phyloP scores from a whole-genome alignment of 1,284 basidiomycete species.

The Ceratobasidium sp. region DNA sequence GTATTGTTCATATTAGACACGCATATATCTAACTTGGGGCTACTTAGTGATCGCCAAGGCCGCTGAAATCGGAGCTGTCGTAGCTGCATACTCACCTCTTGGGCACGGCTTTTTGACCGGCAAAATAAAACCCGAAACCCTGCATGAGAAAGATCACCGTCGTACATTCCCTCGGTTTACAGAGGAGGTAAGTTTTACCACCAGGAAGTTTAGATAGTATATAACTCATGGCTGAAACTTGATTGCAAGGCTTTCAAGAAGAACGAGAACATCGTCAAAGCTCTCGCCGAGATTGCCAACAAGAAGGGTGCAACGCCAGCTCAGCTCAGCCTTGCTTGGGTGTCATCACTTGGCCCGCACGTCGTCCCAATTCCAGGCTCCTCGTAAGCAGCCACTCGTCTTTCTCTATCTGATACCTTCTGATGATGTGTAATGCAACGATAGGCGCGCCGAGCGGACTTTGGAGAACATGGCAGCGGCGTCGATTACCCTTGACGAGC shows the following conservation, averaged over 20 bases:
- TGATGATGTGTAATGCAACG: not conserved
- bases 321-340: conserved; percentile 75
- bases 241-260: conserved; percentile 62
- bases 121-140: conserved; percentile 32
- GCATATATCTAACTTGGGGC: conserved; percentile 55
- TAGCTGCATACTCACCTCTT: conserved; percentile 64
- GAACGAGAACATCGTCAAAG: conserved; percentile 69
- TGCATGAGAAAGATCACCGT: conserved; percentile 58
- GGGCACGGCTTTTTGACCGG: conserved; percentile 54
- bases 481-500: conserved; percentile 30
- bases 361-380: conserved; percentile 71
- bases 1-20: not conserved
- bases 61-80: conserved; percentile 64
- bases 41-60: conserved; percentile 59
- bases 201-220: too few species aligned
- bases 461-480: conserved; percentile 43
- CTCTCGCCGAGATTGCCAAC: conserved; percentile 60
- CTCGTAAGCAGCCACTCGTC: conserved; percentile 48
- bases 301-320: conserved; percentile 67
- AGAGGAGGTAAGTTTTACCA: conserved; percentile 50
- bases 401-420: too few species aligned
- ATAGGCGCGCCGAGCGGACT: conserved; percentile 36
- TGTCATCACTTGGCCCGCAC: conserved; percentile 63
- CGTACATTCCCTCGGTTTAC: conserved; percentile 58
- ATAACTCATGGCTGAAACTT: too few species aligned